Evolutionary conservation across 352 stramenopile species (phyloP).

Genomic region (Pythium dissimile): DNA sequence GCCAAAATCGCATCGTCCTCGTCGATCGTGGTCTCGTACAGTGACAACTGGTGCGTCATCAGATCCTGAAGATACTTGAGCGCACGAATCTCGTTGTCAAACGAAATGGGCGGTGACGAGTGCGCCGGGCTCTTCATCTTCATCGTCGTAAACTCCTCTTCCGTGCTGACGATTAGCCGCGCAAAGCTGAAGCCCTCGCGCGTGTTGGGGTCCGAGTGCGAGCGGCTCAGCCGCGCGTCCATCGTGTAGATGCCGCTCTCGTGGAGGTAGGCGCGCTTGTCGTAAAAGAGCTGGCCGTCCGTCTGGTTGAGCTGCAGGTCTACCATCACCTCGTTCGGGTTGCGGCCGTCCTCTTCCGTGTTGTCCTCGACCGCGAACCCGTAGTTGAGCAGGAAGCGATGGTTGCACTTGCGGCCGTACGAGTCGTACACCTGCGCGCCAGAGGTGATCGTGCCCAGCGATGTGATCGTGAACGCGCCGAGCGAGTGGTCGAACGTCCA

Average conservation of each 20-base stretch:
- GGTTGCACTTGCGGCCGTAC: slow-evolving; percentile 99
- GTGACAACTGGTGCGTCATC: slow-evolving; percentile 76
- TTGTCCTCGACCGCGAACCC: slow-evolving; percentile 99
- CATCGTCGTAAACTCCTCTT: slow-evolving; percentile 82
- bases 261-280: slow-evolving; percentile 82
- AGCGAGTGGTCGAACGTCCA: slow-evolving; percentile 88
- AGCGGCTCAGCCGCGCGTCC: slow-evolving; percentile 82
- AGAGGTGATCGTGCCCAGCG: slow-evolving; percentile 67
- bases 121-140: slow-evolving; percentile 77
- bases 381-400: slow-evolving; percentile 99
- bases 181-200: slow-evolving; percentile 85
- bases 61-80: slow-evolving; percentile 69
- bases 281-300: slow-evolving; percentile 78
- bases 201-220: slow-evolving; percentile 82
- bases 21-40: slow-evolving; percentile 85
- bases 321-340: slow-evolving; percentile 97
- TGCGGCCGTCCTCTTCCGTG: slow-evolving; percentile 96
- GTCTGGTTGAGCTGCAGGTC: slow-evolving; percentile 64
- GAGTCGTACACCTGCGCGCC: slow-evolving; percentile 98
- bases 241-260: slow-evolving; percentile 86
- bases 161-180: slow-evolving; percentile 78
- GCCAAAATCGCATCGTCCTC: slow-evolving; percentile 83
- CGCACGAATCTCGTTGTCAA: slow-evolving; percentile 81
- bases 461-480: slow-evolving; percentile 88
- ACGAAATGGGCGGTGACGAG: slow-evolving; percentile 76